A percentile compares a stretch with the other conserved stretches of the same genome.
Conservation (phyloP, 306 rosid species). For the Cucumis cinereus region DNA sequence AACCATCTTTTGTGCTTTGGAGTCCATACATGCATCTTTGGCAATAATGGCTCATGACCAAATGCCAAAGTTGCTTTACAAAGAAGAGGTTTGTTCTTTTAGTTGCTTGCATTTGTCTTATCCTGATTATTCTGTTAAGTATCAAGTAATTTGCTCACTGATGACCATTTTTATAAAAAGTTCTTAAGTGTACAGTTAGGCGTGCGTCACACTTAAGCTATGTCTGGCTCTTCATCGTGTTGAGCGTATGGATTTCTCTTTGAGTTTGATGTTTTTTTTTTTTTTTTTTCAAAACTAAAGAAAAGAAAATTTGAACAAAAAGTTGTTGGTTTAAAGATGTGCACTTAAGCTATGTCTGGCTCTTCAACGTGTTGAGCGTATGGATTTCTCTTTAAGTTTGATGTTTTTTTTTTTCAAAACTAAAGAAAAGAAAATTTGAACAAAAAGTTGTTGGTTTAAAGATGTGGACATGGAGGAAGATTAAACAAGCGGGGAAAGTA, state of each 20-base stretch:
- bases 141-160: background rate
- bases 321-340: background rate
- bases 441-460: background rate
- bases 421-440: background rate
- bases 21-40: constrained; percentile 92
- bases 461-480: background rate
- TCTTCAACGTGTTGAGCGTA: background rate
- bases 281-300: background rate
- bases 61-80: constrained; percentile 93
- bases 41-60: constrained; percentile 70
- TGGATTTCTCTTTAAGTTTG: background rate
- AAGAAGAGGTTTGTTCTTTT: constrained; percentile 61
- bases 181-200: background rate
- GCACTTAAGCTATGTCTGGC: background rate
- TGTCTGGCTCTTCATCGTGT: background rate
- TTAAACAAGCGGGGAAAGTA: background rate
- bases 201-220: background rate
- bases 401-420: background rate
- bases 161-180: background rate
- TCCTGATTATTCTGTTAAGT: background rate
- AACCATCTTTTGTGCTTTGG: constrained; percentile 63
- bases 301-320: background rate
- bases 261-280: background rate
- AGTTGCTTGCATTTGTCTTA: background rate
- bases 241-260: background rate